Evolutionary conservation across 257 asterid genomes (phyloP), one percentile per base, ranked within the genome.

Genomic region (Penstemon newberryi): DNA sequence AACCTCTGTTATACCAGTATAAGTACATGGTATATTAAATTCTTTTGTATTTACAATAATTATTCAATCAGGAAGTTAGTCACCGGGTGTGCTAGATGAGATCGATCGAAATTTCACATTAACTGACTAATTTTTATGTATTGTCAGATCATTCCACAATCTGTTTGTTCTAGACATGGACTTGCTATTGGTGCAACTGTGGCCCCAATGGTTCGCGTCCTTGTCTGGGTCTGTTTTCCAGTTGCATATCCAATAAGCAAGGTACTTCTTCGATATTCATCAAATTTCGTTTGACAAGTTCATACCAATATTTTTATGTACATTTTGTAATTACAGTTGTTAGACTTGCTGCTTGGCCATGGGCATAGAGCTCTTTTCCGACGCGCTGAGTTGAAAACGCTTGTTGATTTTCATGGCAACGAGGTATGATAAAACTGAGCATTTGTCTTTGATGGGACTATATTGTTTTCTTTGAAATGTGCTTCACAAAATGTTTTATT

Each of bases 161-260:
- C 99, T 15, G 86, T 89, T 79, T 94, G 99, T 79, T 86, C 98
- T 36, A 79, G 99, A 79, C 91, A 94, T 60, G 99, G 99, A 79
- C 98, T 94, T 78, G 92, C 96, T 38, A 95, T 94, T 25, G 99
- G 99, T 67, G 96, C 98, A 25, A 87, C 88, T 77, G 75, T 94
- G 47, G 80, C 87, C 61, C 91, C 96, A 95, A 92, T 91, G 42
- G 98, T 94, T 60, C 93, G 91, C 6, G n/a, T 91, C 71, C 77
- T 94, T 76, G 86, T 94, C 96, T 59, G 89, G 43, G 19, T 74
- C 77, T 75, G 79, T 59, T 83, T 69, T 66, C 81, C 85, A 4
- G 71, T 83, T 70, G 66, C 91, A 68, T 94, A 89, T 65, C 99
- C 99, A 19, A 51, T 83, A 77, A 49, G 84, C 80, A 60, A 85